phyloP scores from a whole-genome alignment of 2,329 filamentous ascomycete genomes.

The Leptosphaerulina australis region DNA sequence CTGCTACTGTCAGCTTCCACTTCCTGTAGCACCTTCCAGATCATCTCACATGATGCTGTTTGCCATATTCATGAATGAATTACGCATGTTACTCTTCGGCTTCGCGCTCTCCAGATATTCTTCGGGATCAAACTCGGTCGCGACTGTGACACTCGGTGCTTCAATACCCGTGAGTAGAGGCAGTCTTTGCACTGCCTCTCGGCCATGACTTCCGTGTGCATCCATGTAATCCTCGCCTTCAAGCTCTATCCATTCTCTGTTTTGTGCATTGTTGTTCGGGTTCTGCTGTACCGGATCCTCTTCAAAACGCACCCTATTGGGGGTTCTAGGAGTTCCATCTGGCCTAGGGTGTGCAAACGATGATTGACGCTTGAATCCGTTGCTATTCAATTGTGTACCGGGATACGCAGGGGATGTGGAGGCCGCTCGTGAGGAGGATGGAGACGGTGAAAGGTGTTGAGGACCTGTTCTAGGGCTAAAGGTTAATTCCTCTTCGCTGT shows the following conservation, averaged over 20 bases:
- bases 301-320: constrained; percentile 77
- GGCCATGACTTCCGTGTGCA: constrained; percentile 44
- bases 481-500: constrained; percentile 41
- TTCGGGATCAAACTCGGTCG: constrained; percentile 63
- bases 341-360: constrained; percentile 56
- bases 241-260: constrained; percentile 55
- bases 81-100: constrained; percentile 82
- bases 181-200: constrained; percentile 58
- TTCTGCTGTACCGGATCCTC: constrained; percentile 41
- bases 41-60: constrained; percentile 82
- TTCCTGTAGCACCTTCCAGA: fast-evolving
- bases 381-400: constrained; percentile 33
- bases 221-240: constrained; percentile 68
- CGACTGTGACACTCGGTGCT: constrained; percentile 77
- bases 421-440: constrained; percentile 34
- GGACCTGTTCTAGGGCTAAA: constrained; percentile 22
- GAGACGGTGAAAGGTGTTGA: constrained; percentile 36
- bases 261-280: constrained; percentile 41
- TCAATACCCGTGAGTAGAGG: constrained; percentile 84
- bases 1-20: constrained; percentile 36
- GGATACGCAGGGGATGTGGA: constrained; percentile 40
- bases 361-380: constrained; percentile 44
- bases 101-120: constrained; percentile 67
- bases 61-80: constrained; percentile 99
- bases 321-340: constrained; percentile 65